Percentiles rank a stretch among this genome's conserved stretches.
These are phyloP conservation scores for Pouteria campechiana DNA, from an alignment of 179 eudicot species.

Conservation along the genomic window DNA sequence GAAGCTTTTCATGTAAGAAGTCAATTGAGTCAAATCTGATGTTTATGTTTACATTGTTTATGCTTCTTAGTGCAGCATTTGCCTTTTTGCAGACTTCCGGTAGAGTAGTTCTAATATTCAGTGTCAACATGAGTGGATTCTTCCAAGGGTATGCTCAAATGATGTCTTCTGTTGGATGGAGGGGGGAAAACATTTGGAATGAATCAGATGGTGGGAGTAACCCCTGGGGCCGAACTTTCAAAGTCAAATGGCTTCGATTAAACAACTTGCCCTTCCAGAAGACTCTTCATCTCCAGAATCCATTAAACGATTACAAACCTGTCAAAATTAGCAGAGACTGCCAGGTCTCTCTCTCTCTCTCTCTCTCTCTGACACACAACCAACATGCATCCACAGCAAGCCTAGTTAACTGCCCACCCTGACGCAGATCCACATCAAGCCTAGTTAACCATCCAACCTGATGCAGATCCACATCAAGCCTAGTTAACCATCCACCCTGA, in stretches of 20 bases:
- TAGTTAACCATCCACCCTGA: too few species aligned
- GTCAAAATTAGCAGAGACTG: slow-evolving; percentile 95
- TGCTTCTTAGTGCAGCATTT: slow-evolving; percentile 9
- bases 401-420: too few species aligned
- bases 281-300: slow-evolving; percentile 80
- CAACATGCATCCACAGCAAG: too few species aligned
- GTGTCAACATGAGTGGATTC: slow-evolving; percentile 89
- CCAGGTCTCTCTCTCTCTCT: slow-evolving; percentile 32
- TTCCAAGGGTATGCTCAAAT: slow-evolving; percentile 93
- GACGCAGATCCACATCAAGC: too few species aligned
- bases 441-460: too few species aligned
- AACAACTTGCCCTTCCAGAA: slow-evolving; percentile 67
- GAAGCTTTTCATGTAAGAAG: slow-evolving; percentile 80
- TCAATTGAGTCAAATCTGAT: slow-evolving; percentile 9
- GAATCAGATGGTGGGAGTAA: slow-evolving; percentile 54
- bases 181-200: slow-evolving; percentile 71
- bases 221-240: slow-evolving; percentile 84
- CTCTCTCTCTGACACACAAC: not conserved
- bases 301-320: slow-evolving; percentile 74
- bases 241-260: slow-evolving; percentile 63
- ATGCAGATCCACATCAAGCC: too few species aligned
- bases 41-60: slow-evolving; percentile 4
- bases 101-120: slow-evolving; percentile 67
- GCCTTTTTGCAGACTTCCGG: slow-evolving; percentile 61
- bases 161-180: slow-evolving; percentile 76